Base-by-base conservation (phyloP, 257 asterid genomes). In the Rhazya stricta region DNA sequence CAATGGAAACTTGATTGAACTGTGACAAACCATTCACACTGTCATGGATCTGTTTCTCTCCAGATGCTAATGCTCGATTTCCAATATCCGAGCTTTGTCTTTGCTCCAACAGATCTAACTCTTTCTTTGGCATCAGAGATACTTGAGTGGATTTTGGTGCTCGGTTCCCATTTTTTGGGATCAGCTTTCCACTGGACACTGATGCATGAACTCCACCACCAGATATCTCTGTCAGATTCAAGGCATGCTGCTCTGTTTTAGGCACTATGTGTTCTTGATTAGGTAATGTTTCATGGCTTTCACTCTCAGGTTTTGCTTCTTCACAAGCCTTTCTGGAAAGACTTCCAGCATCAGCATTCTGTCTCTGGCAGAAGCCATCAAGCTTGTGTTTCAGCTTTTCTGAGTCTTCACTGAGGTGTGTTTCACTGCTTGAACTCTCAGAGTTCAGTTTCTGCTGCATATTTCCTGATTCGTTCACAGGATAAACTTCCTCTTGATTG, bases 1-100 rank as follows among this genome's bases (percentile, higher is more conserved):
- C 81, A 51, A 79, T 72, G 76, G 85, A 77, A 74, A 78, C 86
- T 77, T 79, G 78, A 42, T 76, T 78, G 72, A 81, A 63, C 45
- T 74, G 74, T 46, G 90, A 86, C 73, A 82, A 70, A 69, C 72
- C 82, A 53, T 46, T 73, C 37, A 58, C 77, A 50, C 57, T 80
- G 36, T 83, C 88, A 25, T 78, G 65, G 69, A 50, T 76, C 82
- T 68, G 78, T 73, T 78, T 84, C 86, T 25, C 51, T 4, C 7
- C 0, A 53, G 69, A 29, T 21, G 51, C 29, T 78, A 60, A 32
- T 29, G 63, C 11, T 27, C 50, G 34, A 5, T 21, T 68, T 53
- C 34, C 41, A 51, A 61, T 11, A 19, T 67, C 69, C 50, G 77
- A 41, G 34, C 53, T 63, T 63, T 61, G 43, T 23, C 50, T 78